Conservation (phyloP, 768 basidiomycete species). For the Porphyrellus cyaneotinctus region DNA sequence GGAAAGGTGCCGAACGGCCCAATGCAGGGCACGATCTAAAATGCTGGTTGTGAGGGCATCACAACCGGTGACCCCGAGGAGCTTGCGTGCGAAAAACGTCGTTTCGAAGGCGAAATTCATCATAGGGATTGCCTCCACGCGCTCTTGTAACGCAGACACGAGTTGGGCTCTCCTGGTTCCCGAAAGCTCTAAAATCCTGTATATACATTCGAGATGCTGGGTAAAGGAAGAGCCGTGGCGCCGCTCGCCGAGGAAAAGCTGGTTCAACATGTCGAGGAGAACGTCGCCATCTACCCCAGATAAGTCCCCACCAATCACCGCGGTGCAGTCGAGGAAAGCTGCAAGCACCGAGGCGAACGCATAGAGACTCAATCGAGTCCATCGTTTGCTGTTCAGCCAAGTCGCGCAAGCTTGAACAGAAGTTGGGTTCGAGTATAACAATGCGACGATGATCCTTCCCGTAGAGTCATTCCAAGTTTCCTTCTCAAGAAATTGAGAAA, state of each 20-base stretch:
- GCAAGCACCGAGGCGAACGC: constrained; percentile 39
- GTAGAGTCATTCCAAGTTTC: constrained; percentile 43
- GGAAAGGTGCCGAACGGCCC: constrained; percentile 48
- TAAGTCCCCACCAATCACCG: constrained; percentile 17
- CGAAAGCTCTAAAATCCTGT: constrained; percentile 25
- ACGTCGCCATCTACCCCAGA: constrained; percentile 19
- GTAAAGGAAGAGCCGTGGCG: background rate
- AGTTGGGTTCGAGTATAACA: constrained; percentile 41
- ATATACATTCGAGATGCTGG: constrained; percentile 24
- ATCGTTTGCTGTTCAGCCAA: constrained; percentile 37
- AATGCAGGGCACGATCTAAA: constrained; percentile 47
- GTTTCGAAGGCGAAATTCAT: constrained; percentile 29
- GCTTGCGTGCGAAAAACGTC: constrained; percentile 31
- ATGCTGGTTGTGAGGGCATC: constrained; percentile 29
- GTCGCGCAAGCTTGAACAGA: constrained; percentile 25
- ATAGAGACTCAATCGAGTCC: constrained; percentile 15
- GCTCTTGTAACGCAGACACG: constrained; percentile 24
- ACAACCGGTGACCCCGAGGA: constrained; percentile 23
- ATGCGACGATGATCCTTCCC: constrained; percentile 37
- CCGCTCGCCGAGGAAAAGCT: constrained; percentile 11
- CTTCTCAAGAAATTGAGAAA: constrained; percentile 38
- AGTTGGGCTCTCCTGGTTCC: constrained; percentile 18
- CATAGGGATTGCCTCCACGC: constrained; percentile 25
- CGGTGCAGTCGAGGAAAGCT: constrained; percentile 44
- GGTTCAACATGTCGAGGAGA: constrained; percentile 32